Conservation (phyloP, 768 basidiomycete genomes). For the Xerocomellus dryophilus region DNA sequence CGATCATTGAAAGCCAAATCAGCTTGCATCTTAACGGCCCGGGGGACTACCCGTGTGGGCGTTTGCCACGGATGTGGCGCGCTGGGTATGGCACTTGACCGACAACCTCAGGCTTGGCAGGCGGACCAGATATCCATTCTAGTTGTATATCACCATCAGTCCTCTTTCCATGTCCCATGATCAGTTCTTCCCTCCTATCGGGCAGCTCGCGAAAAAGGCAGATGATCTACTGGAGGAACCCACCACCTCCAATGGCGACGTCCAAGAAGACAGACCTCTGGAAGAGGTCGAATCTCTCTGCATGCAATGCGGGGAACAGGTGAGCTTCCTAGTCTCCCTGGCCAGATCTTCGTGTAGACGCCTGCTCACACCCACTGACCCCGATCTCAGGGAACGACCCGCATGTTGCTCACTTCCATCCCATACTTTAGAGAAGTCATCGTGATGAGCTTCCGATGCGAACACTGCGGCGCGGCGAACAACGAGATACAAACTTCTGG, state of each 20-base stretch:
- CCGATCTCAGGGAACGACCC: conserved; percentile 72
- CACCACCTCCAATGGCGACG: conserved; percentile 30
- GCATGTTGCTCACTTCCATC: conserved; percentile 87
- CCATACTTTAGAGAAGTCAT: conserved; percentile 95
- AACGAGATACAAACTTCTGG: conserved; percentile 95
- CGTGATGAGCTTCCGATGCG: conserved; percentile 95
- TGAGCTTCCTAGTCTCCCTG: conserved; percentile 33
- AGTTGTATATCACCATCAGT: not conserved
- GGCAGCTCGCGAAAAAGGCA: conserved; percentile 50
- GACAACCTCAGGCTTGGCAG: no score
- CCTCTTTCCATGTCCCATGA: conserved; percentile 23
- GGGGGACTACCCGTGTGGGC: no score
- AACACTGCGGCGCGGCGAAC: conserved; percentile 84
- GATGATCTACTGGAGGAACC: conserved; percentile 34
- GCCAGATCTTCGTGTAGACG: not conserved
- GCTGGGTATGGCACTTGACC: no score
- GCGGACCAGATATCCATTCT: not conserved
- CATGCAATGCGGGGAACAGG: conserved; percentile 92
- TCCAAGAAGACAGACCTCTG: conserved; percentile 49
- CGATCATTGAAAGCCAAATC: no score
- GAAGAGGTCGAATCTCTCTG: conserved; percentile 89
- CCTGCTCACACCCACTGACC: not conserved
- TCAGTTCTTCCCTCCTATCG: conserved; percentile 56
- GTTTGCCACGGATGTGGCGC: no score
- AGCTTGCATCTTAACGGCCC: no score